Evolutionary conservation across 306 rosid genomes (phyloP).

Genomic region (Notholithocarpus densiflorus): DNA sequence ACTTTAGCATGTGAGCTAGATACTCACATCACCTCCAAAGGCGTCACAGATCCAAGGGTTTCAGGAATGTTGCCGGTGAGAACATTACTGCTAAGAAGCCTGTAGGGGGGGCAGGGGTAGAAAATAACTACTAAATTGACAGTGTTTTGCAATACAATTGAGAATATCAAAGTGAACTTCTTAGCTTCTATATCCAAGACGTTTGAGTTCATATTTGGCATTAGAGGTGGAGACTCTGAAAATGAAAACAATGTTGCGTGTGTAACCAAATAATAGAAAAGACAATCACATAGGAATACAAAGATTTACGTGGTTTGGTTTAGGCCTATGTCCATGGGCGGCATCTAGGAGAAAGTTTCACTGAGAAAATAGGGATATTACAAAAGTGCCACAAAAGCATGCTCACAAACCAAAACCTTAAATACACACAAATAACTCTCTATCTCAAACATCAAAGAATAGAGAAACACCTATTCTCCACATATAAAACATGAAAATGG

Average conservation of each 20-base stretch:
- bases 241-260: too few species aligned
- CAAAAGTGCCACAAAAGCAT: too few species aligned
- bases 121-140: neutral
- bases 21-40: conserved; percentile 65
- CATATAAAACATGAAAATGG: too few species aligned
- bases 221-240: neutral
- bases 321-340: rapidly evolving
- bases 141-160: neutral
- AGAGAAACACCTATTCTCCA: too few species aligned
- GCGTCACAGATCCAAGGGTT: conserved; percentile 48
- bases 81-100: conserved; percentile 54
- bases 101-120: conserved; percentile 24
- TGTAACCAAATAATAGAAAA: too few species aligned
- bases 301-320: neutral
- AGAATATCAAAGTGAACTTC: neutral
- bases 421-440: too few species aligned
- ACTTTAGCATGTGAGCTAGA: conserved; percentile 17
- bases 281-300: neutral
- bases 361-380: too few species aligned
- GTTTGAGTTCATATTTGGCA: neutral
- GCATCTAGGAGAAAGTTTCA: too few species aligned
- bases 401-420: too few species aligned
- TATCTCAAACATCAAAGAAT: too few species aligned
- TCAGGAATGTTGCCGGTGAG: conserved; percentile 56
- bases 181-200: neutral